Evolutionary conservation across 23 red algal genomes (phyloP), one percentile per base, ranked within the genome.

Genomic region (Gracilaria vermiculophylla): DNA sequence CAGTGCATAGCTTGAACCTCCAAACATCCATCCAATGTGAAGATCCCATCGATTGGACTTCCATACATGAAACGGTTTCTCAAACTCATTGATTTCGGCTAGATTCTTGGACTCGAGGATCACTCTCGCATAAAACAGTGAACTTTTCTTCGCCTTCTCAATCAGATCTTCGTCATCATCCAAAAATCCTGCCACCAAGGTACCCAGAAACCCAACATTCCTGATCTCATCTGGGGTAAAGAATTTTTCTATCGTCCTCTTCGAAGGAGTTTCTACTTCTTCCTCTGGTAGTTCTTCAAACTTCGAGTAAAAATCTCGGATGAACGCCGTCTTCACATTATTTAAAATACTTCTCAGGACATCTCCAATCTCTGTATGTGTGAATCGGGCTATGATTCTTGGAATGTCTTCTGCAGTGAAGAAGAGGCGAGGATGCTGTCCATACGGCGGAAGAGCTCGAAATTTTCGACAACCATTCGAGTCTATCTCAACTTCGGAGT

Each of bases 371-470:
- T 74, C 78, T 20, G 88, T 58, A 70, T 83, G 55, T 4, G 66
- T 73, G 56, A 92, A 83, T 21, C 78, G 76, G 2, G 80, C 71
- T 4, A 93, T 3, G 16, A 93, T 54, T 0, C 47, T 33, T 42
- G 90, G 90, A 11, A 93, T 77, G 1, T 93, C 90, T 32, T 56
- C 80, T 56, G 48, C 41, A 20, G 90, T 86, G 48, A 85, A 85
- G 21, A 86, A 84, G 16, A 93, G 72, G 21, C 90, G 90, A 25
- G 90, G 90, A 65, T 93, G 90, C 27, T 78, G 37, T 32, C 90
- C 90, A 17, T 80, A 71, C 5, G 90, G 80, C 1, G 90, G 90
- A 15, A 80, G 70, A 64, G 64, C 21, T 3, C 48, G 37, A 80
- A 93, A 86, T 39, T 66, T 84, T 0, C 90, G 41, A 42, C 79